A percentile compares a stretch with the other conserved stretches of the same genome.
Conservation (phyloP, 345 rosid genomes). For the Carallia pectinifolia region DNA sequence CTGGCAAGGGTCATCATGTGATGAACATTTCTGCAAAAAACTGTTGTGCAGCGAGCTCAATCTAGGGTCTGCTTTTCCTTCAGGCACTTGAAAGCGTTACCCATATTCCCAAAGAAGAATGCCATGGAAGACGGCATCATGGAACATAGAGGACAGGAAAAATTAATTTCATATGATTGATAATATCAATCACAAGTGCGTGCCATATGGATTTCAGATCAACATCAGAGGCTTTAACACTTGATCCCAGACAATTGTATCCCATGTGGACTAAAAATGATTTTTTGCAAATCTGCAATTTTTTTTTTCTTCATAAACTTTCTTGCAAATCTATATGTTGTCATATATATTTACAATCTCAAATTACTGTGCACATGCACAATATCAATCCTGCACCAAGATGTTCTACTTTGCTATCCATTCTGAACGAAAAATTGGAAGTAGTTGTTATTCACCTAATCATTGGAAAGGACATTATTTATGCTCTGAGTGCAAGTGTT, state of each 20-base stretch:
- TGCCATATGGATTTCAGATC: neutral
- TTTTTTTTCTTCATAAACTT: no score
- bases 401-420: neutral
- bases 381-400: neutral
- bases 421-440: neutral
- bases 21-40: neutral
- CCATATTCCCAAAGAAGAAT: no score
- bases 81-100: no score
- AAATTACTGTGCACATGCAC: neutral
- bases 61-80: neutral
- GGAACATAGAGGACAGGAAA: neutral
- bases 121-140: neutral
- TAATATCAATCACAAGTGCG: neutral
- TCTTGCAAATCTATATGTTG: neutral
- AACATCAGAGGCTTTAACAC: neutral
- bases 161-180: neutral
- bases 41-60: no score
- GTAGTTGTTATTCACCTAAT: neutral
- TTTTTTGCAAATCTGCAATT: no score
- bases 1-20: neutral
- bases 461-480: neutral
- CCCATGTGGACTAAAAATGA: neutral
- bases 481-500: neutral
- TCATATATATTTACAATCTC: neutral
- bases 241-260: neutral